phyloP scores from a whole-genome alignment of 352 stramenopile species.

The Phytophthora kernoviae region DNA sequence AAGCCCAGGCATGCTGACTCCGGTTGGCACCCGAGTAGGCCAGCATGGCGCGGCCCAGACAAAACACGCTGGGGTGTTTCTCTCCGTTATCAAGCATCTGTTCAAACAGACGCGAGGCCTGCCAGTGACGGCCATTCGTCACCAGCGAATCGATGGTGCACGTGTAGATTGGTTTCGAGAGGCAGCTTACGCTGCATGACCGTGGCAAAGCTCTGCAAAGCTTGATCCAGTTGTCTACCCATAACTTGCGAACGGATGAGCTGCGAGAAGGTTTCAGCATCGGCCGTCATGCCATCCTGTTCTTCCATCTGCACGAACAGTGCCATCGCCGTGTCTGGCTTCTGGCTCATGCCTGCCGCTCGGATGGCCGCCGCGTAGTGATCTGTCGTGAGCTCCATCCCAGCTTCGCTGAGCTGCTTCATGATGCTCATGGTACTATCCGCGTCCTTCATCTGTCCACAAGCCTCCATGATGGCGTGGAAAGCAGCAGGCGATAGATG shows the following conservation, averaged over 20 bases:
- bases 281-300: slow-evolving; percentile 41
- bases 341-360: slow-evolving; percentile 62
- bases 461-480: slow-evolving; percentile 74
- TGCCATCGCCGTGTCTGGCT: slow-evolving; percentile 54
- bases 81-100: slow-evolving; percentile 68
- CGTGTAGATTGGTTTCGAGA: slow-evolving; percentile 72
- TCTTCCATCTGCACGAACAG: slow-evolving; percentile 77
- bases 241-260: slow-evolving; percentile 83
- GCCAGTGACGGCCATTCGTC: slow-evolving; percentile 61
- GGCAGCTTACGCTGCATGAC: slow-evolving; percentile 54
- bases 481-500: slow-evolving; percentile 72
- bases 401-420: slow-evolving; percentile 36
- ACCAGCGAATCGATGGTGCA: slow-evolving; percentile 76
- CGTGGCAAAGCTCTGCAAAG: slow-evolving; percentile 74
- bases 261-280: slow-evolving; percentile 63
- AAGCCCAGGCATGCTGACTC: slow-evolving; percentile 59
- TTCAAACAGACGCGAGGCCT: slow-evolving; percentile 70
- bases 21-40: slow-evolving; percentile 80
- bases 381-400: slow-evolving; percentile 30
- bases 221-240: slow-evolving; percentile 62
- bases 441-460: slow-evolving; percentile 62
- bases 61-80: slow-evolving; percentile 71
- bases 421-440: slow-evolving; percentile 56
- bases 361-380: slow-evolving; percentile 71
- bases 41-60: slow-evolving; percentile 75